Evolutionary conservation across 2,329 filamentous ascomycete species (phyloP), one percentile per base, ranked within the genome.

Genomic region (Cordyceps javanica): DNA sequence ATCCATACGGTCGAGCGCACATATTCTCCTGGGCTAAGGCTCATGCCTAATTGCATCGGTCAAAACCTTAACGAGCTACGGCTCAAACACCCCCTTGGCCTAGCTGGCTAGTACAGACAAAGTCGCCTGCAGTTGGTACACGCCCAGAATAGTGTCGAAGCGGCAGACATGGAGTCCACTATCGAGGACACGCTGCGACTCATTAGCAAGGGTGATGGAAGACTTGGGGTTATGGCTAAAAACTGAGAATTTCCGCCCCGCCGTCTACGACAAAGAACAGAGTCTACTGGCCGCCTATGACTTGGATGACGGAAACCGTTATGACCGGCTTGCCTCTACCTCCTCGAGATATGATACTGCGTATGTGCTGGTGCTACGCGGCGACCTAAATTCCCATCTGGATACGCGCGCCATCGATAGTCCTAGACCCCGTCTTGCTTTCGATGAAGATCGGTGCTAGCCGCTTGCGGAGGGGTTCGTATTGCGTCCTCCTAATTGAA

Each of bases 331-430:
- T 23, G 25, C 5, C 19, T 21, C 7, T 10, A 13, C 39, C 39
- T 5, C 39, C 39, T 11, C 19, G 39, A 23, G 39, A 6, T 23
- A 61, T 55, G 30, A 61, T 59, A n/a, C 38, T 45, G 38, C 50
- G 54, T 38, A 59, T 54, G 26, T 54, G 60, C 60, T 61, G 30
- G 46, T 60, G 54, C 60, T 55, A 60, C 8, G 58, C 60, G 55
- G 60, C 60, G 23, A 60, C 32, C 58, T 55, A 60, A 14, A 55
- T 32, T 10, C 54, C 60, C 21, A 58, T 45, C 46, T 58, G 51
- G 25, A 50, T 44, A 48, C 57, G 59, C 4, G 58, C 55, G 16
- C 32, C 45, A n/a, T 58, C 56, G 38, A 54, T 56, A 46, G 39
- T 57, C 7, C 54, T 49, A 16, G 54, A 57, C 19, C 32, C 26